Percentiles rank a stretch among this genome's conserved stretches.
These are phyloP conservation scores for Macrophomina tecta DNA, from an alignment of 2,329 filamentous ascomycete genomes.

Conservation along the genomic window DNA sequence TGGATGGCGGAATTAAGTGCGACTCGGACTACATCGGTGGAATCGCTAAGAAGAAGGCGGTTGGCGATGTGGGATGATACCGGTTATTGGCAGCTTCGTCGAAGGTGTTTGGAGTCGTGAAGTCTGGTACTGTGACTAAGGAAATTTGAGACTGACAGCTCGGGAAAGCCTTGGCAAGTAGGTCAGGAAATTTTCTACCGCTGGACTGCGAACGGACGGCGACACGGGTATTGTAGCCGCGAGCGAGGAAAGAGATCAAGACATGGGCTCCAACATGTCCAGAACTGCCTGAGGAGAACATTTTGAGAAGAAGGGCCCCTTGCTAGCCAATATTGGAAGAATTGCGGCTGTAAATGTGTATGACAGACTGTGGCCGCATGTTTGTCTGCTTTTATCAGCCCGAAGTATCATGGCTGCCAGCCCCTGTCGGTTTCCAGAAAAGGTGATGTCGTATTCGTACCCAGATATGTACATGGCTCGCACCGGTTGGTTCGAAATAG, in stretches of 20 bases:
- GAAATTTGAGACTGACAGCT: conserved; percentile 47
- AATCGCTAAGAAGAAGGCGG: conserved; percentile 13
- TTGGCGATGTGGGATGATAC: conserved; percentile 54
- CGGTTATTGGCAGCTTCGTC: conserved; percentile 50
- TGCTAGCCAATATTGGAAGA: too few relatives aligned
- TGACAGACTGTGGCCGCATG: too few relatives aligned
- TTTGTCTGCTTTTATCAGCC: too few relatives aligned
- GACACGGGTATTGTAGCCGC: conserved; percentile 31
- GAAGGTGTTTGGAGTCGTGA: conserved; percentile 48
- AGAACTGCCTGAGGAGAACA: conserved; percentile 33
- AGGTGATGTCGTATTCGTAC: background rate
- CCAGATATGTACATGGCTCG: background rate
- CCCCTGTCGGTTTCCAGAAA: background rate
- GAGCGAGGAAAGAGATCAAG: conserved; percentile 31
- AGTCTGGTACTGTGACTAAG: conserved; percentile 52
- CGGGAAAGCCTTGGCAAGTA: conserved; percentile 36
- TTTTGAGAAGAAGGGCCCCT: background rate
- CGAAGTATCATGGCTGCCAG: background rate
- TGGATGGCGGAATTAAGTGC: conserved; percentile 54
- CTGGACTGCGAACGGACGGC: conserved; percentile 30
- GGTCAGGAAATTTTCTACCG: conserved; percentile 42
- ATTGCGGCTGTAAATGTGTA: too few relatives aligned
- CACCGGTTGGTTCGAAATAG: background rate
- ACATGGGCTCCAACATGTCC: conserved; percentile 35
- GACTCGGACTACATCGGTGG: conserved; percentile 39